A percentile compares a stretch with the other conserved stretches of the same genome.
phyloP scores from a whole-genome alignment of 2,329 filamentous ascomycete genomes.

The Plectosphaerella sp. region DNA sequence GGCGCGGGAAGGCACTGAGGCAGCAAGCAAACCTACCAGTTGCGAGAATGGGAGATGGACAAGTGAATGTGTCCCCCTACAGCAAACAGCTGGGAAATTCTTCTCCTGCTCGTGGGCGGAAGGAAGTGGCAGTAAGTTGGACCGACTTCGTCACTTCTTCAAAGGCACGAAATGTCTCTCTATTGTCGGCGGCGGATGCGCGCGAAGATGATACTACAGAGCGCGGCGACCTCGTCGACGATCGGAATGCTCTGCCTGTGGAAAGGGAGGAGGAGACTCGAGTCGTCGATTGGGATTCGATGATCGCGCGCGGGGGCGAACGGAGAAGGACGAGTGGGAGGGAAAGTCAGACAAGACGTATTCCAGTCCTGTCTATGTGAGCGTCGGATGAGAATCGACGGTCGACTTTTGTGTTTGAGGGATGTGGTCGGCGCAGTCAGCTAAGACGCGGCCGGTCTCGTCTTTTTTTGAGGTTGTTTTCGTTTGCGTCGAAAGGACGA shows the following conservation, averaged over 20 bases:
- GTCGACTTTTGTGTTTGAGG: constrained; percentile 3
- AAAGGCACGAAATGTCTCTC: constrained; percentile 7
- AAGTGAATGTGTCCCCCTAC: constrained; percentile 93
- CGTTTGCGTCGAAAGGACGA: constrained; percentile 1
- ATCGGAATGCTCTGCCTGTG: constrained; percentile 6
- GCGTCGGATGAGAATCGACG: neutral
- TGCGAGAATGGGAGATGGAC: constrained; percentile 76
- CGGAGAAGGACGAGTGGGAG: constrained; percentile 7
- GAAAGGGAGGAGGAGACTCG: constrained; percentile 2
- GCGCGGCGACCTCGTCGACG: constrained; percentile 9
- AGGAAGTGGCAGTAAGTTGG: constrained; percentile 1
- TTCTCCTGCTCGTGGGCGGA: constrained; percentile 10
- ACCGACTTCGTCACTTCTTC: neutral
- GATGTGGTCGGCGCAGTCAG: constrained; percentile 7
- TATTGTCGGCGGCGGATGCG: constrained; percentile 10
- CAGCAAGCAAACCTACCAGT: constrained; percentile 47
- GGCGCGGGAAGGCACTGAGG: constrained; percentile 2
- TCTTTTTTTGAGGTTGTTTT: constrained; percentile 4
- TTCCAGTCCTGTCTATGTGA: constrained; percentile 33
- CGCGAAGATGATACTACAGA: constrained; percentile 10
- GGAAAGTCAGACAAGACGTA: constrained; percentile 21
- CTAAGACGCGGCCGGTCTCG: constrained; percentile 8
- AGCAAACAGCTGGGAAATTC: constrained; percentile 27
- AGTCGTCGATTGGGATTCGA: constrained; percentile 9
- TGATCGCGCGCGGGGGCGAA: constrained; percentile 5